A percentile compares a stretch with the other conserved stretches of the same genome.
Conservation (phyloP, 139 green algal species). For the Tetradesmus lagerheimii region DNA sequence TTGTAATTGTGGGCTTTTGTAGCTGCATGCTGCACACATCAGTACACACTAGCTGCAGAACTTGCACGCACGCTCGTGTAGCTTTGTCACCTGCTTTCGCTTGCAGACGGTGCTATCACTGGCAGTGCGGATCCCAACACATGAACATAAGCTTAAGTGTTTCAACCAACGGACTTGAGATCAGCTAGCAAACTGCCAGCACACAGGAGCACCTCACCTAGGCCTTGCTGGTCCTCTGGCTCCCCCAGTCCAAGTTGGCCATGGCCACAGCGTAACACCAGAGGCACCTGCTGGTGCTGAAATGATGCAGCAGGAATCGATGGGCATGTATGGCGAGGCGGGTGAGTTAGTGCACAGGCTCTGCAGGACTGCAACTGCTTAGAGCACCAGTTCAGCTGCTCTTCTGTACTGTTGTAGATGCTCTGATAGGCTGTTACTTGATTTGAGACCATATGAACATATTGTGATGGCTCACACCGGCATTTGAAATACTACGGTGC, state of each 20-base stretch:
- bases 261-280: not conserved
- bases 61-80: too few species aligned
- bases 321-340: not conserved
- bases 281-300: not conserved
- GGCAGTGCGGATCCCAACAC: not conserved
- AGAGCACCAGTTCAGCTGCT: not conserved
- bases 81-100: not conserved
- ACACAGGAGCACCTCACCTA: not conserved
- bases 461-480: too few species aligned
- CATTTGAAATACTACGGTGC: too few species aligned
- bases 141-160: not conserved
- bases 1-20: too few species aligned
- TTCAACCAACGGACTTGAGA: too few species aligned
- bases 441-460: too few species aligned
- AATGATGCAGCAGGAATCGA: not conserved
- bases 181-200: not conserved
- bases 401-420: not conserved
- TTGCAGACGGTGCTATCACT: not conserved
- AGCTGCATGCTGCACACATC: too few species aligned
- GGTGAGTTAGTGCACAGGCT: not conserved
- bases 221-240: not conserved
- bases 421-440: too few species aligned
- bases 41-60: too few species aligned
- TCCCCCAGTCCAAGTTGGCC: not conserved
- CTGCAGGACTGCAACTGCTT: not conserved